Evolutionary conservation across 1,284 basidiomycete species (phyloP), one percentile per base, ranked within the genome.

Genomic region (Boletus sp.): DNA sequence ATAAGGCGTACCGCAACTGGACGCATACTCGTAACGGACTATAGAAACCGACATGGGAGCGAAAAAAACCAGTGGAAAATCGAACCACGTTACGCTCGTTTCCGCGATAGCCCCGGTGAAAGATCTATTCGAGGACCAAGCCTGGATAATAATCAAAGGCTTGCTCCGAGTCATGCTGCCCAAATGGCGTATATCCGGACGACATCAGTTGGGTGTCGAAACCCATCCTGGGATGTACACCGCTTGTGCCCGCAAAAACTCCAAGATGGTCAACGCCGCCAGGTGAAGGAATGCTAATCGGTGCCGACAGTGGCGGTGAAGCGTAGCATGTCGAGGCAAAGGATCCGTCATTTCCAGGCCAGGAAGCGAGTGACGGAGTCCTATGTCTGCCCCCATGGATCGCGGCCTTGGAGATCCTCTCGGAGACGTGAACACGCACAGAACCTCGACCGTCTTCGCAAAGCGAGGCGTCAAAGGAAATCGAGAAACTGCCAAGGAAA

Each of bases 371-470:
- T 9, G 63, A 58, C 12, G 66, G 57, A 19, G 67, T 57, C 19
- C 66, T 62, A 27, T 60, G 52, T 42, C 47, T 53, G 40, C 61
- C 62, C 26, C 55, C 56, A 50, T 59, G 57, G 60, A 57, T 51
- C 48, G 59, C 57, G 46, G 53, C 55, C 46, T 66, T 73, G 46
- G 65, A 68, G 27, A 53, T 69, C 70, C 23, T 68, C 60, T 78
- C 71, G 26, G 82, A 76, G 10, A 72, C 70, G 61, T 87, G 81
- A 54, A 88, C 85, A 53, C 80, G 75, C 35, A 88, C 84, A 49
- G 81, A 81, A 56, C 87, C 82, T 67, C 80, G 84, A 49, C 84
- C 82, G 59, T 84, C 77, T 54, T 82, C 76, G 38, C 75, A 72
- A 32, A 80, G 70, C 30, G 72, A 73, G 33, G 82, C 70, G 53